Base-by-base conservation (phyloP, 1,284 basidiomycete species). In the Sutorius eximius region DNA sequence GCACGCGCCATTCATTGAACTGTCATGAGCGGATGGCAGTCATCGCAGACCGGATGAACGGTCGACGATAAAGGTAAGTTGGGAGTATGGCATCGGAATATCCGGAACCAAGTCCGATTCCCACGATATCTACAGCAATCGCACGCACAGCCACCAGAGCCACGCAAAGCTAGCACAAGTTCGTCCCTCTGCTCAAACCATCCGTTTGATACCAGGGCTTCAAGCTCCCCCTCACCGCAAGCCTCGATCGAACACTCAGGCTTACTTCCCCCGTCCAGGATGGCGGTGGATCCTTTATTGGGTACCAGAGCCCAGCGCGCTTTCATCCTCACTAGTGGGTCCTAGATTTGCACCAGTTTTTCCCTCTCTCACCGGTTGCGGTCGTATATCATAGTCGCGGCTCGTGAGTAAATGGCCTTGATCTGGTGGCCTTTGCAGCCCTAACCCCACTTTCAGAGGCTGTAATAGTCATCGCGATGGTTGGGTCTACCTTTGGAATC, bases 231-330 rank as follows among this genome's bases (percentile, higher is more conserved):
- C 11, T 52, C 60, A 46, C 48, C 60, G 49, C 45, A 51, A 61
- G 49, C 40, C 47, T 51, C 42, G 45, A 55, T 51, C 42, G 47
- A 55, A 6, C 27, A 22, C 47, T 34, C 50, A 59, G 57, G 64
- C 52, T 59, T 56, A 15, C 42, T 56, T 49, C 33, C 27, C 49
- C 42, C 38, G 42, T 63, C 41, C 48, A 65, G 58, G 63, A 89
- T 89, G 87, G 81, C 83, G 53, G 73, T 82, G 46, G 83, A 86
- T 76, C 80, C 81, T 27, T 74, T 89, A 45, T 73, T 89, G 52
- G 81, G 81, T 29, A 87, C 86, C 33, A 77, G 78, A 57, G 81
- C 87, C 30, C 87, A 89, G 64, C 75, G 76, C 59, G 82, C 80
- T 48, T 88, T 88, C 70, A 80, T 88, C 59, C 69, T 72, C 53